Base-by-base conservation (phyloP, 495 filamentous ascomycete genomes). In the Darksidea phi region DNA sequence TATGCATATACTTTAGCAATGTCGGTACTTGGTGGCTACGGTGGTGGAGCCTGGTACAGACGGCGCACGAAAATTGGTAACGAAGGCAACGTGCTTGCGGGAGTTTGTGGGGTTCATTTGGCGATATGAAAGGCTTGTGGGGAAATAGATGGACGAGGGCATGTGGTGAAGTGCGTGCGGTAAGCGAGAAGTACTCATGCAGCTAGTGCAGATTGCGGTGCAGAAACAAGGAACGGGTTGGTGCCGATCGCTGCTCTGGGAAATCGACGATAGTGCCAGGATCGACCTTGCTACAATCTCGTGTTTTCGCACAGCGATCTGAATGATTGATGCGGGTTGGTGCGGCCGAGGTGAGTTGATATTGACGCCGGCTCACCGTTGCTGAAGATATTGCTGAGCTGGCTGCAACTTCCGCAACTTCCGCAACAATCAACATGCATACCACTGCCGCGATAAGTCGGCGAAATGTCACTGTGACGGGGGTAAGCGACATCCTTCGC, bases 221-320 rank as follows among this genome's bases (percentile, higher is more conserved):
- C 34, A 25, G 32, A 36, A 57, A 34, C 25, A 43, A 15, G 43
- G 34, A 20, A 54, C 28, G 25, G 24, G 21, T 8, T n/a, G 6
- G n/a, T 25, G 37, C 23, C 15, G 43, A 28, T 25, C 13, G 13
- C 41, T 10, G 42, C 47, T 54, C 10, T 54, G 25, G 50, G 58
- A 54, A 61, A 61, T 61, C 58, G 50, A 61, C 58, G 48, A 61
- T 61, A 25, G 36, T 15, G 50, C 48, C 34, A 37, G 34, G 48
- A 52, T 60, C 57, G 25, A 38, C 38, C 43, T 45, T 11, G 28
- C 28, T 32, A 10, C 28, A 32, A 32, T 32, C 28, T 32, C 4
- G 28, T 32, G 28, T 32, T 32, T 3, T 32, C 4, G 28, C 28
- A 32, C 28, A 32, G 10, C 10, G 28, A 32, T 32, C 28, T 3